Evolutionary conservation across 2,329 filamentous ascomycete genomes (phyloP).

Genomic region (Aspergillus sergii): DNA sequence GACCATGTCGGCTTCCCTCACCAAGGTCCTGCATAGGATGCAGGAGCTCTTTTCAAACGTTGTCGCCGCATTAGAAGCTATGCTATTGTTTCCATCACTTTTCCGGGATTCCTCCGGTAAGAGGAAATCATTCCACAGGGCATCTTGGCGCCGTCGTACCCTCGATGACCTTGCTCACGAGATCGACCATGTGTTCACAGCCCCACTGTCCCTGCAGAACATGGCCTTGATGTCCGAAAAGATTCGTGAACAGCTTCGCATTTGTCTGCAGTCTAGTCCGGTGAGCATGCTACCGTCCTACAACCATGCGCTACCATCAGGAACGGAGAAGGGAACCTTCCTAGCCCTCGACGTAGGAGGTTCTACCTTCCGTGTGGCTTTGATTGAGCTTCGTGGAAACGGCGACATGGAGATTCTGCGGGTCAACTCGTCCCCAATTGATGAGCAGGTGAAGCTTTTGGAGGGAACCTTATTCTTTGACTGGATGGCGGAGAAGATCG

Average conservation of each 20-base stretch:
- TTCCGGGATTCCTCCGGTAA: conserved; percentile 36
- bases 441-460: conserved; percentile 57
- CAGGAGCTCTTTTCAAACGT: conserved; percentile 45
- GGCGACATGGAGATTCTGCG: conserved; percentile 57
- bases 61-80: conserved; percentile 42
- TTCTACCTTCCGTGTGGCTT: conserved; percentile 66
- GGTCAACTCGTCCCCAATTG: conserved; percentile 59
- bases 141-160: conserved; percentile 39
- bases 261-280: conserved; percentile 57
- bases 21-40: conserved; percentile 44
- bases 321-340: conserved; percentile 61
- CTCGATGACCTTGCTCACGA: conserved; percentile 44
- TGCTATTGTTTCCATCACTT: conserved; percentile 44
- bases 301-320: conserved; percentile 62
- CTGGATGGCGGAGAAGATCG: conserved; percentile 66
- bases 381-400: conserved; percentile 59
- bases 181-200: conserved; percentile 40
- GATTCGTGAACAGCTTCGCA: conserved; percentile 55
- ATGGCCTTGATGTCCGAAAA: conserved; percentile 49
- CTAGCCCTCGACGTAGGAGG: conserved; percentile 67
- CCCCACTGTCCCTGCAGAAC: conserved; percentile 37
- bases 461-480: conserved; percentile 63
- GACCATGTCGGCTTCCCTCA: conserved; percentile 39
- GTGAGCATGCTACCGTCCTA: conserved; percentile 69
- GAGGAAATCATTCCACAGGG: conserved; percentile 35